Conservation (phyloP, 2,329 filamentous ascomycete genomes). For the Fusarium domesticum region DNA sequence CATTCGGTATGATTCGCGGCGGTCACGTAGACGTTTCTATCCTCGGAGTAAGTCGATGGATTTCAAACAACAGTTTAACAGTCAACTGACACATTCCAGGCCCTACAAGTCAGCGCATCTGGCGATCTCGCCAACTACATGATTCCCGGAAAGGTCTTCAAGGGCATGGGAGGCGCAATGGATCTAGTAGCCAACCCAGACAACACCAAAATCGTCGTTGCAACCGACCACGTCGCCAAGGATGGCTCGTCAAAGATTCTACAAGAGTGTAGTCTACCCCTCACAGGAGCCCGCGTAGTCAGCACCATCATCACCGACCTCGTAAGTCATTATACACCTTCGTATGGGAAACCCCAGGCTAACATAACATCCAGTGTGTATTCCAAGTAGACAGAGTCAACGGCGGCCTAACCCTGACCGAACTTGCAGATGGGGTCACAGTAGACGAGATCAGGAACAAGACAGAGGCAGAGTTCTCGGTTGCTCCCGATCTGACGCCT, state of each 20-base stretch:
- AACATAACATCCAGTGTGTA: conserved; percentile 51
- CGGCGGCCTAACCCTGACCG: conserved; percentile 63
- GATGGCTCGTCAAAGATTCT: conserved; percentile 66
- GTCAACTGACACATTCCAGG: conserved; percentile 32
- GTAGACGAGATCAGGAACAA: conserved; percentile 67
- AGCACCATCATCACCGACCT: conserved; percentile 73
- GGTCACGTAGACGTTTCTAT: conserved; percentile 83
- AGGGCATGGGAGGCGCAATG: conserved; percentile 83
- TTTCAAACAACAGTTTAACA: not conserved
- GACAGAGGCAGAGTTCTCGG: conserved; percentile 65
- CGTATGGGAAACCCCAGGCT: not conserved
- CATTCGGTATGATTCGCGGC: conserved; percentile 83
- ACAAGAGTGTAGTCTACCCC: conserved; percentile 58
- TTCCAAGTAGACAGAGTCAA: conserved; percentile 64
- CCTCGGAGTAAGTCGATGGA: conserved; percentile 53
- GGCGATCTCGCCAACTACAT: conserved; percentile 88
- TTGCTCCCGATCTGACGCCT: conserved; percentile 55
- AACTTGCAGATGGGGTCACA: conserved; percentile 65
- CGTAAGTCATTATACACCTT: conserved; percentile 43
- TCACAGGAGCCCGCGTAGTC: conserved; percentile 65
- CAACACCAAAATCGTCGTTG: conserved; percentile 68
- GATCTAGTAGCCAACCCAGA: conserved; percentile 70
- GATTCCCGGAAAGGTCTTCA: conserved; percentile 83
- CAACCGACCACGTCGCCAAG: conserved; percentile 68
- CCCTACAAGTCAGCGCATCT: conserved; percentile 73